Base-by-base conservation (phyloP, 257 asterid species). In the Nicotiana sylvestris region DNA sequence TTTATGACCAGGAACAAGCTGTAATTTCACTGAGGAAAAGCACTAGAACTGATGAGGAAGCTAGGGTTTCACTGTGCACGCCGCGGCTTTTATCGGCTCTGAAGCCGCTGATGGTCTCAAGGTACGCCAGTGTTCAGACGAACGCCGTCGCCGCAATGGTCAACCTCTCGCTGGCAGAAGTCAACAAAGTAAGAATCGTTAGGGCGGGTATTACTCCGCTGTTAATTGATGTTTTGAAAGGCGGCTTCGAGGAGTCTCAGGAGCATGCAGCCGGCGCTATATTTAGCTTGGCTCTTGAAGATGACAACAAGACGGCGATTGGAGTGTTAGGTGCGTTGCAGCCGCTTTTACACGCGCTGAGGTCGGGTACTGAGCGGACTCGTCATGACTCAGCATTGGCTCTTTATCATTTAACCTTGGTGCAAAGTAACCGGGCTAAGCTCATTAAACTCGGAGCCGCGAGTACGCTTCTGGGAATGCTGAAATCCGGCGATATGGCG, bases 221-320 rank as follows among this genome's bases (percentile, higher is more conserved):
- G 77, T 32, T 96, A 82, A 90, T 94, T 27, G 98, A 94, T 32
- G 77, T 91, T 56, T 66, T 96, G 33, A 96, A 87, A 72, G 90
- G 90, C 62, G 99, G 98, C 2, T 93, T 82, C 29, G 95, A 86
- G 12, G 99, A 94, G 86, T 89, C 98, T 1, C 85, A 90, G 10
- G 99, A 94, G 83, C 98, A 96, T 84, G 99, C 98, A 12, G 93
- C 98, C 6, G 98, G 99, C 27, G 98, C 94, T 25, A 87, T 96
- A 66, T 96, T 96, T 85, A 96, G 99, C 66, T 87, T 96, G 37
- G 92, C 97, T 0, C 82, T 93, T 3, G 97, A 91, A 81, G 97
- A 93, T 35, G 94, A 85, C 66, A 96, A 94, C 84, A 93, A 91
- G 86, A 94, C 89, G 17, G 97, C 98, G 17, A 90, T 96, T 49